A percentile compares a stretch with the other conserved stretches of the same genome.
These are phyloP conservation scores for Fusarium zealandicum DNA, from an alignment of 2,329 filamentous ascomycete genomes.

Conservation along the genomic window DNA sequence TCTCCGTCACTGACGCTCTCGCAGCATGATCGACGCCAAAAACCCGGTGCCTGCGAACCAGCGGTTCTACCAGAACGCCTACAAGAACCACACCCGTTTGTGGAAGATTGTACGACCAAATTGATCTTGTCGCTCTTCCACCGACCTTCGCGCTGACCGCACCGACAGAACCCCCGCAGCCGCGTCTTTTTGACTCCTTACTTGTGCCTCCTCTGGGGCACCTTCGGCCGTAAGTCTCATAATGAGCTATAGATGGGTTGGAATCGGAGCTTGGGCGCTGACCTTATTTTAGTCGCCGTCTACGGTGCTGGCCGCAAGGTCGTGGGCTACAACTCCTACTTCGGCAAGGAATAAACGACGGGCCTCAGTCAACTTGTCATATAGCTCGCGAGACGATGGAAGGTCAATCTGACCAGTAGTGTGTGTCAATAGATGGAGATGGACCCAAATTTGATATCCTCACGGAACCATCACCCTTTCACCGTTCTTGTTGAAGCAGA, in stretches of 20 bases:
- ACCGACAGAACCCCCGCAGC: constrained; percentile 67
- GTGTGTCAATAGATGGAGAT: constrained; percentile 40
- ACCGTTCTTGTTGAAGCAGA: constrained; percentile 2
- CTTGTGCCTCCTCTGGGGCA: constrained; percentile 69
- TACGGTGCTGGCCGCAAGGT: constrained; percentile 79
- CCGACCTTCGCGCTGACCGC: constrained; percentile 33
- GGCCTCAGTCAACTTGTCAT: constrained; percentile 11
- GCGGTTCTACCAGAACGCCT: constrained; percentile 76
- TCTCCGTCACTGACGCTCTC: constrained; percentile 39
- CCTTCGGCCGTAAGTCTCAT: constrained; percentile 63
- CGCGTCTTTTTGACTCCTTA: constrained; percentile 72
- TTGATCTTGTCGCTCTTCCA: constrained; percentile 13
- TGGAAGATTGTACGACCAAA: constrained; percentile 75
- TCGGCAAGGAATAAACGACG: constrained; percentile 56
- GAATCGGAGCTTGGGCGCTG: constrained; percentile 5
- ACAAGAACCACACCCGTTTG: constrained; percentile 71
- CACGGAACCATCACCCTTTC: constrained; percentile 9
- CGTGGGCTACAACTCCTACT: constrained; percentile 82
- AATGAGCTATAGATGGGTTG: not conserved
- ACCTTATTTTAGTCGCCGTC: constrained; percentile 56
- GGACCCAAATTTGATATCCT: constrained; percentile 28
- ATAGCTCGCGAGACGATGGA: constrained; percentile 20
- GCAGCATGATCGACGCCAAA: constrained; percentile 70
- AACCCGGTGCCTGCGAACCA: constrained; percentile 81
- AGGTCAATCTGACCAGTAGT: constrained; percentile 34